Evolutionary conservation across 2,329 filamentous ascomycete genomes (phyloP).

Genomic region (Diaporthe sp.): DNA sequence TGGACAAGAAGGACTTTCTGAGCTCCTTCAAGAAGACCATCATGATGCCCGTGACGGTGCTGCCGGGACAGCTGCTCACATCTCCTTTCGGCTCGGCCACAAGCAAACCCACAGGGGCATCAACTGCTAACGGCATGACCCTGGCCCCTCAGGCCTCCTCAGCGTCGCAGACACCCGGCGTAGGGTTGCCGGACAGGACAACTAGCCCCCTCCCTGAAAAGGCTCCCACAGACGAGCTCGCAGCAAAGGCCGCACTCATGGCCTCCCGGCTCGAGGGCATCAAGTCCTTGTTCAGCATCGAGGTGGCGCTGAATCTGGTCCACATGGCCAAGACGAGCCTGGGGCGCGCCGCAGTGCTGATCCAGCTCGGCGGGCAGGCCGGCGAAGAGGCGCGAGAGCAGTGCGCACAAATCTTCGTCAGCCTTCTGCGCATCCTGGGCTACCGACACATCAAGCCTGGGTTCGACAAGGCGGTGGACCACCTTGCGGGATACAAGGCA

Average conservation of each 20-base stretch:
- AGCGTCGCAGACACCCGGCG: constrained; percentile 64
- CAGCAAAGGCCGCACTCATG: constrained; percentile 98
- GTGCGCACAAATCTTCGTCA: constrained; percentile 90
- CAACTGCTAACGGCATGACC: constrained; percentile 48
- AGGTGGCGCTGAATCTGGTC: constrained; percentile 90
- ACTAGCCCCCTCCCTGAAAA: constrained; percentile 67
- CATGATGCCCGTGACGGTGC: constrained; percentile 96
- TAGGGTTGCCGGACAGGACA: constrained; percentile 55
- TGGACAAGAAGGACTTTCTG: constrained; percentile 95
- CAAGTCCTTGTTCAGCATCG: constrained; percentile 94
- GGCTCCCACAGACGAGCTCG: constrained; percentile 89
- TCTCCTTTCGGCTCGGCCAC: constrained; percentile 67
- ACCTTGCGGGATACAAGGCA: constrained; percentile 92
- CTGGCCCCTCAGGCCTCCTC: constrained; percentile 60
- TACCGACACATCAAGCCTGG: constrained; percentile 90
- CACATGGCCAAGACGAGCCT: constrained; percentile 90
- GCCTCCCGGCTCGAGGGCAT: constrained; percentile 95
- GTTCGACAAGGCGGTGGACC: constrained; percentile 92
- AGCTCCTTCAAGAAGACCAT: constrained; percentile 98
- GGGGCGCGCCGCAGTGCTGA: constrained; percentile 87
- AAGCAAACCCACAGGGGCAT: constrained; percentile 51
- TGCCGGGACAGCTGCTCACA: constrained; percentile 73
- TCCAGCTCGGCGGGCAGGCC: constrained; percentile 82
- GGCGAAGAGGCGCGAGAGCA: constrained; percentile 89
- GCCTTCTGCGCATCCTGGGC: constrained; percentile 86